Conservation (phyloP, 2,329 filamentous ascomycete species). For the Dactylellina haptotyla region DNA sequence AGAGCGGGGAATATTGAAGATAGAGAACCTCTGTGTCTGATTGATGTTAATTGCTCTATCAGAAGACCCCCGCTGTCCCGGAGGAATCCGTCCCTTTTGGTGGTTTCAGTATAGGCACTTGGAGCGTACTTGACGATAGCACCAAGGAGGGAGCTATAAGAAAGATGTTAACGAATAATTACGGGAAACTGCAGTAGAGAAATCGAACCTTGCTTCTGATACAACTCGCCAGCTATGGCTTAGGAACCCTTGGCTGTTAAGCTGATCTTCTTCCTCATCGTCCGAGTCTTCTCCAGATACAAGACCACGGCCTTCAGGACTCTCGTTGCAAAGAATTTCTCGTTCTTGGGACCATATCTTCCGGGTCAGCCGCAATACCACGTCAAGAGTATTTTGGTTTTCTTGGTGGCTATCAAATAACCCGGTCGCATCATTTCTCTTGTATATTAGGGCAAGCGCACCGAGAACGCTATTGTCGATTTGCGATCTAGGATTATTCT, state of each 20-base stretch:
- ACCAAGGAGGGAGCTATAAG: constrained; percentile 57
- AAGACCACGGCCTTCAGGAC: constrained; percentile 86
- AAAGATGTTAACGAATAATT: neutral
- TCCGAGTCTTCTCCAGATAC: constrained; percentile 70
- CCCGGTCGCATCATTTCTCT: constrained; percentile 56
- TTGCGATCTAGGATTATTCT: constrained; percentile 68
- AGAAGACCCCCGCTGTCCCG: constrained; percentile 75
- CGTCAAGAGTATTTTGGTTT: constrained; percentile 60
- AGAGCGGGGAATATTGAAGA: constrained; percentile 93
- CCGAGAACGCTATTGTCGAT: constrained; percentile 62
- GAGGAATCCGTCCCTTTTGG: constrained; percentile 66
- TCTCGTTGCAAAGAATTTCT: constrained; percentile 87
- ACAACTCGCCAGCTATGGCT: constrained; percentile 95
- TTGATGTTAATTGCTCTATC: constrained; percentile 81
- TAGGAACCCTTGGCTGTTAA: constrained; percentile 86
- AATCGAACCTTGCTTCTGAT: constrained; percentile 84
- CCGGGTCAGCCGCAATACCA: constrained; percentile 69
- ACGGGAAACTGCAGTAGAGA: neutral
- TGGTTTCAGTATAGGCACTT: constrained; percentile 58
- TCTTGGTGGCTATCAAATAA: constrained; percentile 64
- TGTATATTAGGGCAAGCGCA: constrained; percentile 54
- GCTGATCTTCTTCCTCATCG: constrained; percentile 60
- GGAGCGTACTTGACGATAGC: constrained; percentile 61
- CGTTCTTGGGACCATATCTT: constrained; percentile 81
- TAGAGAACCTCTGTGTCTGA: constrained; percentile 92